These are phyloP conservation scores for Cladosporium cucumerinum DNA, from an alignment of 2,329 filamentous ascomycete species.

Conservation along the genomic window DNA sequence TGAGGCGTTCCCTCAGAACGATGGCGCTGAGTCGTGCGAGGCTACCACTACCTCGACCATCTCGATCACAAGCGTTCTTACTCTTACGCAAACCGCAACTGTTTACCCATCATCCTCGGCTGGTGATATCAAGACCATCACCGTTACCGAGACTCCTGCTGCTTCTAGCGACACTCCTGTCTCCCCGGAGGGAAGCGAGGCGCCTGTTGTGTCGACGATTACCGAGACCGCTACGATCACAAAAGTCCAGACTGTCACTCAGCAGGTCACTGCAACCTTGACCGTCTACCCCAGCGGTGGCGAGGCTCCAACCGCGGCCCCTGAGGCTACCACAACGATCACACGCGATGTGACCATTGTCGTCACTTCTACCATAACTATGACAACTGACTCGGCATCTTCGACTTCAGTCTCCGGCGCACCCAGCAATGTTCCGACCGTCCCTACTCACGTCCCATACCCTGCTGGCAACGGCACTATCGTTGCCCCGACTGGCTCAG, in stretches of 20 bases:
- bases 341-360: neutral
- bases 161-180: conserved; percentile 1
- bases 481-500: conserved; percentile 9
- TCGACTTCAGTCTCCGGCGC: neutral
- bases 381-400: neutral
- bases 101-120: neutral
- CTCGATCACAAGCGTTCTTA: conserved; percentile 5
- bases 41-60: conserved; percentile 16
- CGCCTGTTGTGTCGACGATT: neutral
- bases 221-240: conserved; percentile 22
- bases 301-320: neutral
- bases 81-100: conserved; percentile 10
- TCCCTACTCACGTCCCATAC: conserved; percentile 6
- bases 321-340: conserved; percentile 8
- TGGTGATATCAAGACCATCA: conserved; percentile 11
- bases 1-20: conserved; percentile 16
- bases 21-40: conserved; percentile 10
- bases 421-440: neutral
- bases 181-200: conserved; percentile 1
- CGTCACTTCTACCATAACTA: conserved; percentile 1
- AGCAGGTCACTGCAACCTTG: neutral
- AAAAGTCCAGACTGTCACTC: conserved; percentile 12
- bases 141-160: conserved; percentile 20
- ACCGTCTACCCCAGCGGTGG: conserved; percentile 9
- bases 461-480: conserved; percentile 8